A percentile compares a stretch with the other conserved stretches of the same genome.
These are phyloP conservation scores for Candida ponderosae DNA, from an alignment of 805 yeast species.

Conservation along the genomic window DNA sequence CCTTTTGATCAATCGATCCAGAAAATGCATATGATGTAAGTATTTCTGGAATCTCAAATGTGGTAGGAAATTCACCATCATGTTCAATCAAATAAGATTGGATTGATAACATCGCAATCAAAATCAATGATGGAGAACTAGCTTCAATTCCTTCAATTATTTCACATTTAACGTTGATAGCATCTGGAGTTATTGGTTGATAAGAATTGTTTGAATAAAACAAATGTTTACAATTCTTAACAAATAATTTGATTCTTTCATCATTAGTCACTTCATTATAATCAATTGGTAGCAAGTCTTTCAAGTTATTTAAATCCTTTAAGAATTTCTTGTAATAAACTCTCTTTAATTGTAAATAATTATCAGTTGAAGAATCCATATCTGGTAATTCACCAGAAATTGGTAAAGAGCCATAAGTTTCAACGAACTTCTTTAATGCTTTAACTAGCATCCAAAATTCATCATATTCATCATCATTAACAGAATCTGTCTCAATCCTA, in stretches of 20 bases:
- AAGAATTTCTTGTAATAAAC: constrained; percentile 51
- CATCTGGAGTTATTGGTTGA: not conserved
- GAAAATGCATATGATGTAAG: not conserved
- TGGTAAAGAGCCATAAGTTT: constrained; percentile 42
- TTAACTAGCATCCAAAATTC: constrained; percentile 56
- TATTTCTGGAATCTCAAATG: not conserved
- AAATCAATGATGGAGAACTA: too few species aligned
- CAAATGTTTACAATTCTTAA: constrained; percentile 52
- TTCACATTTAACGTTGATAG: too few species aligned
- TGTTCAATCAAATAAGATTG: not conserved
- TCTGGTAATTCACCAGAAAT: constrained; percentile 75
- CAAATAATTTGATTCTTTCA: constrained; percentile 39
- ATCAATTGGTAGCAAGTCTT: constrained; percentile 9
- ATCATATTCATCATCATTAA: not conserved
- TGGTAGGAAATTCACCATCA: not conserved
- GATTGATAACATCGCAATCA: too few species aligned
- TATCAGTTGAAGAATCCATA: constrained; percentile 72
- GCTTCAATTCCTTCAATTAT: too few species aligned
- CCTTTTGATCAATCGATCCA: not conserved
- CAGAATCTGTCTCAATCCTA: constrained; percentile 9
- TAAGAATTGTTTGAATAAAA: constrained; percentile 5
- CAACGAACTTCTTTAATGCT: constrained; percentile 47
- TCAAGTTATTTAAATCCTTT: constrained; percentile 37
- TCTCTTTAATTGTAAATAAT: constrained; percentile 49
- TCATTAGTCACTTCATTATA: constrained; percentile 19